phyloP scores from a whole-genome alignment of 129 eudicot species.

The Lonicera japonica region DNA sequence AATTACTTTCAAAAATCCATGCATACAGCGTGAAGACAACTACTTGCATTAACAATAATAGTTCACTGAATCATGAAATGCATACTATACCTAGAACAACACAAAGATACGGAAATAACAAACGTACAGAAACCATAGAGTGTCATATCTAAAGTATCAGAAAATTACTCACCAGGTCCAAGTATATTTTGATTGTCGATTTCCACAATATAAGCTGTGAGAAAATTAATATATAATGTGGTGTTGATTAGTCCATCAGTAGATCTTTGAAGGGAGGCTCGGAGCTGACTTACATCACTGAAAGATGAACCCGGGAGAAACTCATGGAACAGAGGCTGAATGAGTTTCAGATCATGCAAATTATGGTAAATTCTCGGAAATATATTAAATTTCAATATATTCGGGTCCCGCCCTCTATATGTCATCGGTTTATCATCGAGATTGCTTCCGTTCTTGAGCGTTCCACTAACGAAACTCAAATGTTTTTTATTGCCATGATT shows the following conservation, averaged over 20 bases:
- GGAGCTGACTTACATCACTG: slow-evolving; percentile 53
- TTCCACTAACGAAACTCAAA: slow-evolving; percentile 76
- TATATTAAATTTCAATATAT: slow-evolving; percentile 70
- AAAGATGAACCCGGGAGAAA: slow-evolving; percentile 75
- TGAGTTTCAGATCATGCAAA: slow-evolving; percentile 60
- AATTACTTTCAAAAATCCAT: too few species aligned
- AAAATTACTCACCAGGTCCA: slow-evolving; percentile 74
- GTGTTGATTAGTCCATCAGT: slow-evolving; percentile 65
- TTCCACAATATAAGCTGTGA: slow-evolving; percentile 75
- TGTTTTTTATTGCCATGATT: slow-evolving; percentile 42
- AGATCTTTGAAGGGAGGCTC: slow-evolving; percentile 52
- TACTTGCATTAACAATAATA: not conserved
- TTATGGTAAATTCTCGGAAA: slow-evolving; percentile 70
- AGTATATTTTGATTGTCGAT: slow-evolving; percentile 48
- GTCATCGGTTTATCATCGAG: slow-evolving; percentile 43
- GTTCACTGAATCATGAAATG: too few species aligned
- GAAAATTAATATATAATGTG: slow-evolving; percentile 62
- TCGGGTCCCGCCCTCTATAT: slow-evolving; percentile 65
- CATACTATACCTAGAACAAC: too few species aligned
- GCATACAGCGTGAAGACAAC: not conserved
- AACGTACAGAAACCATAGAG: not conserved
- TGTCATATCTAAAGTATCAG: not conserved
- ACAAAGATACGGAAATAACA: too few species aligned
- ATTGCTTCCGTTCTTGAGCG: slow-evolving; percentile 52
- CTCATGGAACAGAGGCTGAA: slow-evolving; percentile 88